These are phyloP conservation scores for Apophysomyces elegans DNA, from an alignment of 371 early-diverging fungal species.

Conservation along the genomic window DNA sequence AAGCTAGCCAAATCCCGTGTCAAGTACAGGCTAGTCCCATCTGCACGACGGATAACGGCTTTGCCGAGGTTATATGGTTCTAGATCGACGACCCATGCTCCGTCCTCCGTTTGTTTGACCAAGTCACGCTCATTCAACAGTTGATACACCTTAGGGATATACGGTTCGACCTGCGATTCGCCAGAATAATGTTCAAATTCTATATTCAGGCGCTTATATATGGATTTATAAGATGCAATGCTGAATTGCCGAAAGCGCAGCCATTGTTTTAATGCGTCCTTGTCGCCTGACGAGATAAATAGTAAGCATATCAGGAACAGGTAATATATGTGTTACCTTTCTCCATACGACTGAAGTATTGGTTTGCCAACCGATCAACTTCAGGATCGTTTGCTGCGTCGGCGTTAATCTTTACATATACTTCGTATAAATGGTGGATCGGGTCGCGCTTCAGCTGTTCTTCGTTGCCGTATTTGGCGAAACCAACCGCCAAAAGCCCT, in stretches of 20 bases:
- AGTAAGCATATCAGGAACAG: background rate
- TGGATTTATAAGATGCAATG: slow-evolving; percentile 84
- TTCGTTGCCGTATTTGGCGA: slow-evolving; percentile 81
- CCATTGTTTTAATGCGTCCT: slow-evolving; percentile 80
- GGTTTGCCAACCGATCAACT: slow-evolving; percentile 78
- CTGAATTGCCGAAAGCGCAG: slow-evolving; percentile 82
- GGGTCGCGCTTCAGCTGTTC: slow-evolving; percentile 82
- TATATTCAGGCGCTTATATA: slow-evolving; percentile 87
- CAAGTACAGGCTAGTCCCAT: slow-evolving; percentile 94
- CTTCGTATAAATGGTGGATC: slow-evolving; percentile 91
- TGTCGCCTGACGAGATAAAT: slow-evolving; percentile 55
- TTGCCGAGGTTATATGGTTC: slow-evolving; percentile 71
- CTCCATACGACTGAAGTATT: slow-evolving; percentile 94
- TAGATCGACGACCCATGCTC: slow-evolving; percentile 78
- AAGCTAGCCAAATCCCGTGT: slow-evolving; percentile 95
- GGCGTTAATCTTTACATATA: slow-evolving; percentile 91
- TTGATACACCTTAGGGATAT: slow-evolving; percentile 67
- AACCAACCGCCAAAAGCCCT: slow-evolving; percentile 93
- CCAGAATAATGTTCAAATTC: slow-evolving; percentile 97
- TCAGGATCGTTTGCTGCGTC: slow-evolving; percentile 56
- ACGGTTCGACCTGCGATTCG: slow-evolving; percentile 83
- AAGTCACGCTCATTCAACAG: slow-evolving; percentile 43
- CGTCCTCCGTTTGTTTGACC: slow-evolving; percentile 53
- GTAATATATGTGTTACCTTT: slow-evolving; percentile 55
- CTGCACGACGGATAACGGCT: slow-evolving; percentile 78